Evolutionary conservation across 177 flowering plant genomes (phyloP), one percentile per base, ranked within the genome.

Genomic region (Vitis hybrid): DNA sequence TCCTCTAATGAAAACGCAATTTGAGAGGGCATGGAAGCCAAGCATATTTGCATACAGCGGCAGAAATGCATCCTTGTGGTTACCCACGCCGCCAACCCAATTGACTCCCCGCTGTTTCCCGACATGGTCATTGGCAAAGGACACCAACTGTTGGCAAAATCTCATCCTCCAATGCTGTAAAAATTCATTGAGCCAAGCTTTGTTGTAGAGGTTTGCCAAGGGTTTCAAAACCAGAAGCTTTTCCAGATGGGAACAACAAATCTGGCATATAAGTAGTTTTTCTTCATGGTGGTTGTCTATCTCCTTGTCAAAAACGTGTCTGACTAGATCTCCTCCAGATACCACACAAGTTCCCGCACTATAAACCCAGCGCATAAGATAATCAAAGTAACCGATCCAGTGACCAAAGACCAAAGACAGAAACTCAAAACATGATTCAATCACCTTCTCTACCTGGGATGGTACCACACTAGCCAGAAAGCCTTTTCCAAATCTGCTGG

Each of bases 231-330:
- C 26, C 15, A 82, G 76, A 57, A 93, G 81, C 78, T 81, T 89
- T 80, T 89, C 90, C 80, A 95, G 54, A 62, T 91, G 90, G 58
- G 67, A 85, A 72, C 98, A 95, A 76, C 98, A 89, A 11, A 91
- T 76, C 78, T 95, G 99, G 74, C 91, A 76, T 65, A 93, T 78
- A 67, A 93, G 56, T 65, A 95, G 77, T 77, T 88, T 91, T 73
- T 95, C 99, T 78, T 95, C 99, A 67, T 95, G 98, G 78, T 89
- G 93, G 74, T 95, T 95, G 65, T 95, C 99, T 21, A 95, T 89
- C 79, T 95, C 99, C 80, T 93, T 95, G 85, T 95, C 99, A 77
- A 95, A 95, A 60, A 95, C 91, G 68, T 82, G 90, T 71, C 93
- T 82, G 26, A 95, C 91, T 60, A 91, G 91, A 80, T 95, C 91